phyloP scores from a whole-genome alignment of 2,329 filamentous ascomycete genomes.

The Trichoderma hamatum region DNA sequence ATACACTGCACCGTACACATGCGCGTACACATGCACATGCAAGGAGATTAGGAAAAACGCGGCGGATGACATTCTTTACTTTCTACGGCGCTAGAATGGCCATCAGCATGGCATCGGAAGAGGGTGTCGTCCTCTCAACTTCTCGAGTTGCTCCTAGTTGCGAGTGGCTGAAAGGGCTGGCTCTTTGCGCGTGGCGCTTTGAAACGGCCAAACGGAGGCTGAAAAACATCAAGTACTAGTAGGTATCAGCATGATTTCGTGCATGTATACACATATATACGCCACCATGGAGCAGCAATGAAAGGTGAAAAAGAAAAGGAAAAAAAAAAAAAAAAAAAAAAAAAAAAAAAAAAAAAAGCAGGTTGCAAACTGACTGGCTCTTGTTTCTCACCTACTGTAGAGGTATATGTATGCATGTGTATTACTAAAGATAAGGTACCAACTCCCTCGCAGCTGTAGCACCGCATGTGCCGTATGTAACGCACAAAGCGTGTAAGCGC shows the following conservation, averaged over 20 bases:
- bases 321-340: no score
- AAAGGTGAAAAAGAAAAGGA: no score
- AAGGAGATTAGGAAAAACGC: background rate
- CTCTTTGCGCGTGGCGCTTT: background rate
- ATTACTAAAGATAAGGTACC: no score
- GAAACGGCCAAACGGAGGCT: background rate
- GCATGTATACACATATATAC: background rate
- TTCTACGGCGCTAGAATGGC: background rate
- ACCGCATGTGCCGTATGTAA: background rate
- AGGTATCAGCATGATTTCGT: background rate
- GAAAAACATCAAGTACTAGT: background rate
- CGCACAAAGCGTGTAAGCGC: conserved; percentile 10
- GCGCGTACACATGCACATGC: background rate
- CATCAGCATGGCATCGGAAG: background rate
- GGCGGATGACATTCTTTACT: background rate
- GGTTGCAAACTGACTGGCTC: no score
- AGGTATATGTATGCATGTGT: no score
- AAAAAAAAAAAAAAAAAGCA: no score
- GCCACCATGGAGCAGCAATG: background rate
- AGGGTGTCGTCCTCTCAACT: background rate
- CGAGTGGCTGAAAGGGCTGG: background rate
- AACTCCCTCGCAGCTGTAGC: background rate
- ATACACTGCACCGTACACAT: background rate
- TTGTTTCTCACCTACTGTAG: no score
- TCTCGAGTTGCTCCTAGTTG: background rate